These are phyloP conservation scores for Russula earlei DNA, from an alignment of 768 basidiomycete genomes.

Conservation along the genomic window DNA sequence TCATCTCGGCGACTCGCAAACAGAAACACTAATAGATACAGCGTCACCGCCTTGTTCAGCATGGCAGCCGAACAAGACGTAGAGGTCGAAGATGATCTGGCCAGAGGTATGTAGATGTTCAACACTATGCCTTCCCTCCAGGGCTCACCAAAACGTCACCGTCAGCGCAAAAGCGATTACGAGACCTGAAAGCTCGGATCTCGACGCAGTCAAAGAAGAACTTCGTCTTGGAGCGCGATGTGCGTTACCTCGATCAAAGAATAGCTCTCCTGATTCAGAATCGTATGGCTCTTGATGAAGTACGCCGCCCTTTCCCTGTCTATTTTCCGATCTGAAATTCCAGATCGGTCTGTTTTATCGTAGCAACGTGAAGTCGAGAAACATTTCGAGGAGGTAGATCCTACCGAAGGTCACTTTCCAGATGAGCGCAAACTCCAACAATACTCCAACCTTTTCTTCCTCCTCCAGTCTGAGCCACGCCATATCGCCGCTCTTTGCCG, in stretches of 20 bases:
- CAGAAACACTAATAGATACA: conserved; percentile 93
- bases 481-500: conserved; percentile 95
- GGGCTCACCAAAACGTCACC: conserved; percentile 7
- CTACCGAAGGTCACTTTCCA: conserved; percentile 84
- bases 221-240: conserved; percentile 97
- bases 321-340: conserved; percentile 3
- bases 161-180: conserved; percentile 89
- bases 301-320: conserved; percentile 28
- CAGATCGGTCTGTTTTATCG: conserved; percentile 6
- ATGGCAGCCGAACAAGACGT: conserved; percentile 99
- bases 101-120: conserved; percentile 55
- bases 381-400: conserved; percentile 92
- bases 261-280: conserved; percentile 98
- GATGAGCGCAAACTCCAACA: conserved; percentile 92
- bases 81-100: conserved; percentile 94
- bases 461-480: conserved; percentile 94
- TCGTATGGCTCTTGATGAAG: conserved; percentile 93
- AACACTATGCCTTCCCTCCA: conserved; percentile 1
- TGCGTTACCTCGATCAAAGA: conserved; percentile 93
- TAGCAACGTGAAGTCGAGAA: conserved; percentile 93
- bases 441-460: conserved; percentile 98
- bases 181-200: conserved; percentile 93
- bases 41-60: conserved; percentile 90
- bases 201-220: conserved; percentile 99
- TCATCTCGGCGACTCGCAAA: conserved; percentile 74